These are phyloP conservation scores for Mrakia gelida DNA, from an alignment of 768 basidiomycete genomes.

Conservation along the genomic window DNA sequence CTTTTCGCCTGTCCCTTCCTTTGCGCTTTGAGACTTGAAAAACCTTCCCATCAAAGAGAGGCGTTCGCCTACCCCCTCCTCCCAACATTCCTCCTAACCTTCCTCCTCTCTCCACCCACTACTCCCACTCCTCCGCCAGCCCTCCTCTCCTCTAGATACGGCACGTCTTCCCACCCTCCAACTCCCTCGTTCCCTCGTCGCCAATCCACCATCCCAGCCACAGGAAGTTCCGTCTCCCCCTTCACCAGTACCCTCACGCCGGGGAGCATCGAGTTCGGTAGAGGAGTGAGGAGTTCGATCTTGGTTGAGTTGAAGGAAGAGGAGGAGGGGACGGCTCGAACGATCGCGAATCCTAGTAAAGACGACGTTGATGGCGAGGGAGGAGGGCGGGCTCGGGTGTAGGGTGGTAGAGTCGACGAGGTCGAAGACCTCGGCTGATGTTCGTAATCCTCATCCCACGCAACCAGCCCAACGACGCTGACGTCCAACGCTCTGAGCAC, in stretches of 20 bases:
- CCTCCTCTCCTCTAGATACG: slow-evolving; percentile 56
- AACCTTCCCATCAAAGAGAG: too few relatives aligned
- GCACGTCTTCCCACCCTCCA: slow-evolving; percentile 55
- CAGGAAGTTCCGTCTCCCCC: slow-evolving; percentile 81
- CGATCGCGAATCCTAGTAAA: slow-evolving; percentile 71
- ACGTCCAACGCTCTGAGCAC: slow-evolving; percentile 70
- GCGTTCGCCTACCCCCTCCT: not conserved
- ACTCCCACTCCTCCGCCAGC: slow-evolving; percentile 61
- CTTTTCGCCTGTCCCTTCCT: too few relatives aligned
- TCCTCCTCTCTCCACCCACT: slow-evolving; percentile 64
- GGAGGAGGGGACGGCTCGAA: slow-evolving; percentile 54
- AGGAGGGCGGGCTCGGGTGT: slow-evolving; percentile 54
- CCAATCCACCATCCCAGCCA: slow-evolving; percentile 83
- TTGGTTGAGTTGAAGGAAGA: slow-evolving; percentile 23
- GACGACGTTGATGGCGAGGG: slow-evolving; percentile 60
- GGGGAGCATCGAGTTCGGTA: slow-evolving; percentile 53
- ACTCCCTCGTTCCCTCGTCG: slow-evolving; percentile 46
- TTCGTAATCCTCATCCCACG: slow-evolving; percentile 9
- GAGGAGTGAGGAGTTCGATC: slow-evolving; percentile 76
- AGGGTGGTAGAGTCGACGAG: slow-evolving; percentile 46
- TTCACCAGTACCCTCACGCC: slow-evolving; percentile 55
- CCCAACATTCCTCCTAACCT: slow-evolving; percentile 78
- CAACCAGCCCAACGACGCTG: slow-evolving; percentile 70
- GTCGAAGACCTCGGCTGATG: slow-evolving; percentile 20
- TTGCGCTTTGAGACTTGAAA: too few relatives aligned